Evolutionary conservation across 805 yeast species (phyloP).

Genomic region (Myxozyma vanderwaltii): DNA sequence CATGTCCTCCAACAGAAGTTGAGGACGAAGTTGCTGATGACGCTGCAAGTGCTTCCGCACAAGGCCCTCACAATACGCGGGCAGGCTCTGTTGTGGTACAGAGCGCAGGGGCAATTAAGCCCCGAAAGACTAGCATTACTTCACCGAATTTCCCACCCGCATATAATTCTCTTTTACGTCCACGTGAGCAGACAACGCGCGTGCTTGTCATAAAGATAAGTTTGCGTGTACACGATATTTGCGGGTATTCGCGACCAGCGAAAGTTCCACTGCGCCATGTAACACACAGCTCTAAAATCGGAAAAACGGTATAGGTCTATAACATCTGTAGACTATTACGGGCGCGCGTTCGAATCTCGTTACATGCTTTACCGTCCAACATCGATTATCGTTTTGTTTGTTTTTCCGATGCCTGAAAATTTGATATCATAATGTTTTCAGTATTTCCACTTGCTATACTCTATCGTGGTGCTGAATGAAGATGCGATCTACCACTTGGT

Average conservation of each 20-base stretch:
- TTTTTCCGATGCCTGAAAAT: too few species aligned
- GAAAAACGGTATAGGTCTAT: not conserved
- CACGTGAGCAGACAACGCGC: not conserved
- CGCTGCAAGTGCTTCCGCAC: conserved; percentile 33
- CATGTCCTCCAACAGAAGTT: not conserved
- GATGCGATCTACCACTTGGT: too few species aligned
- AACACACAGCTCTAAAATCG: not conserved
- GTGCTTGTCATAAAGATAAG: too few species aligned
- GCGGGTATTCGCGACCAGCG: conserved; percentile 31
- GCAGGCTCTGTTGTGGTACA: conserved; percentile 8
- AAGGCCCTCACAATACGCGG: conserved; percentile 33
- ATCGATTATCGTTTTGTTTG: too few species aligned
- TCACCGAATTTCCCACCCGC: conserved; percentile 37
- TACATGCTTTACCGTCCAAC: too few species aligned
- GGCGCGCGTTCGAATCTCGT: too few species aligned
- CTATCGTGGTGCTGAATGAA: too few species aligned
- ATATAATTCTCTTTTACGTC: conserved; percentile 18
- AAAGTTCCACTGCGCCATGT: conserved; percentile 25
- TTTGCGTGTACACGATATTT: not conserved
- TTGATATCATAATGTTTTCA: too few species aligned
- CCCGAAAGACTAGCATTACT: conserved; percentile 10
- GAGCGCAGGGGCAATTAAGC: too few species aligned
- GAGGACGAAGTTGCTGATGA: conserved; percentile 23
- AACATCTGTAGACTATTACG: not conserved
- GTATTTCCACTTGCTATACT: too few species aligned